Evolutionary conservation across 352 stramenopile species (phyloP).

Genomic region (Aphanomyces euteiches): DNA sequence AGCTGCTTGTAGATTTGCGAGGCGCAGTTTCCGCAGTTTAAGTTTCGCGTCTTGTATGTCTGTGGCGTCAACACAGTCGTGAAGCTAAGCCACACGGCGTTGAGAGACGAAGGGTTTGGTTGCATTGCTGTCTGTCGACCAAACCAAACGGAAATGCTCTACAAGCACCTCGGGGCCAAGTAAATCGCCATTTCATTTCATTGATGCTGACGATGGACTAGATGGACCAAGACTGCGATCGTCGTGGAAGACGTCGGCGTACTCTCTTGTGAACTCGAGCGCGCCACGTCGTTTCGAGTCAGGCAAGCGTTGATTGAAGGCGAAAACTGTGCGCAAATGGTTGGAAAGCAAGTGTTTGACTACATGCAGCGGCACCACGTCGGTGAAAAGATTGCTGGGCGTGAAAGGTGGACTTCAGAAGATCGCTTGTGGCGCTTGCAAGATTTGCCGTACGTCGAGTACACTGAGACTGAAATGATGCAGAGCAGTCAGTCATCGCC

Average conservation of each 20-base stretch:
- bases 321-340: conserved; percentile 45
- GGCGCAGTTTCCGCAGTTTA: conserved; percentile 52
- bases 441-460: conserved; percentile 71
- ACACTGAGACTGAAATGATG: conserved; percentile 39
- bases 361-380: conserved; percentile 62
- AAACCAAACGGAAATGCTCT: conserved; percentile 62
- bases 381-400: conserved; percentile 51
- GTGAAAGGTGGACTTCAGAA: conserved; percentile 55
- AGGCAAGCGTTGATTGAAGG: conserved; percentile 46
- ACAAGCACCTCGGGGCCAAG: conserved; percentile 65
- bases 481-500: neutral
- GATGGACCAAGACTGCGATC: conserved; percentile 45
- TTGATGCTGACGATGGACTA: neutral
- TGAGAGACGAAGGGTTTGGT: conserved; percentile 62
- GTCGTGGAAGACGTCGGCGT: conserved; percentile 72
- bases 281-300: conserved; percentile 60
- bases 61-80: conserved; percentile 76
- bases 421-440: conserved; percentile 59
- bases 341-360: conserved; percentile 58
- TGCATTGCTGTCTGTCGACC: conserved; percentile 65
- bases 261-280: conserved; percentile 59
- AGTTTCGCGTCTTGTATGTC: conserved; percentile 73
- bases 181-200: conserved; percentile 20
- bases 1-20: conserved; percentile 48
- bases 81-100: conserved; percentile 66